These are phyloP conservation scores for Candida coquimbonensis DNA, from an alignment of 805 yeast species.

Conservation along the genomic window DNA sequence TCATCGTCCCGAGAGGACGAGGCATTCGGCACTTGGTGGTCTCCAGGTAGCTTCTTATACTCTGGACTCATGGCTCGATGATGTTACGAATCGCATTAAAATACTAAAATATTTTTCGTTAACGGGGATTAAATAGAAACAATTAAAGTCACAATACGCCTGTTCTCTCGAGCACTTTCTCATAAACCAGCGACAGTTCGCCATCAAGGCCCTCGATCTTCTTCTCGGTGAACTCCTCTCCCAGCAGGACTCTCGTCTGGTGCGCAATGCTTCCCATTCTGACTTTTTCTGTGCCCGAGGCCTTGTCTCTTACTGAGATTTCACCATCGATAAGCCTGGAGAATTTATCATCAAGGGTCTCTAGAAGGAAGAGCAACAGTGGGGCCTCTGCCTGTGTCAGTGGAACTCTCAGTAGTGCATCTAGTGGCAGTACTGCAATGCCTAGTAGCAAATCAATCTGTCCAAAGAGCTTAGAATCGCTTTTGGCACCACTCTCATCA, in stretches of 20 bases:
- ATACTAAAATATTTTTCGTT: not conserved
- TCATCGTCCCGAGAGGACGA: not conserved
- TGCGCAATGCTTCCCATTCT: slow-evolving; percentile 37
- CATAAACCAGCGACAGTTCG: slow-evolving; percentile 39
- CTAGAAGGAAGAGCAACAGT: slow-evolving; percentile 31
- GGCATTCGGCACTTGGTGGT: not conserved
- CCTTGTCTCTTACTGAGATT: slow-evolving; percentile 26
- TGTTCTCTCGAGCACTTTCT: slow-evolving; percentile 33
- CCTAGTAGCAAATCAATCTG: slow-evolving; percentile 56
- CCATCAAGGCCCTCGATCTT: slow-evolving; percentile 35
- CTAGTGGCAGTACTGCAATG: slow-evolving; percentile 61
- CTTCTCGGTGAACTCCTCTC: slow-evolving; percentile 27
- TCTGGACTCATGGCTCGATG: not conserved
- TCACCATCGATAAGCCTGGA: slow-evolving; percentile 29
- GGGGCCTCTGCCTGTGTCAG: slow-evolving; percentile 23
- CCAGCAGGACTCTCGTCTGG: slow-evolving; percentile 39
- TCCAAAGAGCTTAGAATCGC: slow-evolving; percentile 32
- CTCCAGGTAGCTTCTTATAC: not conserved
- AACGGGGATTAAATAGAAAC: not conserved
- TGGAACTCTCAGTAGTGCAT: slow-evolving; percentile 43
- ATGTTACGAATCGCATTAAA: not conserved
- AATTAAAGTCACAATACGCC: slow-evolving; percentile 3
- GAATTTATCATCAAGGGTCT: slow-evolving; percentile 36
- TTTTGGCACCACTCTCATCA: slow-evolving; percentile 6
- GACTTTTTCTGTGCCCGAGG: slow-evolving; percentile 43